phyloP scores from a whole-genome alignment of 31 red algal species.

The Porphyra umbilicalis region DNA sequence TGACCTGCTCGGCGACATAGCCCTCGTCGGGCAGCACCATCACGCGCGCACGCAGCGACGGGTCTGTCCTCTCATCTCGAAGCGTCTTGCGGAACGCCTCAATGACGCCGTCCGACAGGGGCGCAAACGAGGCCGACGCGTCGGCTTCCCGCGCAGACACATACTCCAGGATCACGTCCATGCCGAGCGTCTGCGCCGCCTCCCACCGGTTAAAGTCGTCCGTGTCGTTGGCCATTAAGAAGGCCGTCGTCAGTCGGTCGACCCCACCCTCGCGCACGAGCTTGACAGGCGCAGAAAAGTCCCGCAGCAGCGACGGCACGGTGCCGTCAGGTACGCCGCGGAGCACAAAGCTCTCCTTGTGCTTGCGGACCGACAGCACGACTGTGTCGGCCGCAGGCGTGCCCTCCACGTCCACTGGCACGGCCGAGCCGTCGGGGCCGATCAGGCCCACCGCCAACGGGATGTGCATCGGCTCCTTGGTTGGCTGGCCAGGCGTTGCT shows the following conservation, averaged over 20 bases:
- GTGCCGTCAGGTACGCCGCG: constrained; percentile 60
- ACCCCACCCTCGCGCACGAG: constrained; percentile 44
- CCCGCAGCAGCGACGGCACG: constrained; percentile 61
- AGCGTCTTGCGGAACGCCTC: constrained; percentile 50
- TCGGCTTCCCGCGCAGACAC: constrained; percentile 4
- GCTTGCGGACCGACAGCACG: constrained; percentile 46
- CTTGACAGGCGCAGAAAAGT: constrained; percentile 91
- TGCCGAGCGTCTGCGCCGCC: constrained; percentile 60
- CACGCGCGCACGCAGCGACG: constrained; percentile 57
- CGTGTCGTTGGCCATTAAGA: constrained; percentile 89
- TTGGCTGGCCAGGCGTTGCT: constrained; percentile 52
- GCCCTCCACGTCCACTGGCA: constrained; percentile 65
- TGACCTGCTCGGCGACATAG: constrained; percentile 63
- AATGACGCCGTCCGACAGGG: constrained; percentile 25
- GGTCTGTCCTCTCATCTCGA: constrained; percentile 42
- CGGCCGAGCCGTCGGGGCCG: constrained; percentile 39
- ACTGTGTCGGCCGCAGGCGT: constrained; percentile 14
- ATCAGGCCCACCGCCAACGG: constrained; percentile 86
- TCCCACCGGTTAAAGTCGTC: constrained; percentile 96
- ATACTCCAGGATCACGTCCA: constrained; percentile 49
- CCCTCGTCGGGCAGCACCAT: constrained; percentile 67
- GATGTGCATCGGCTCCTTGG: constrained; percentile 58
- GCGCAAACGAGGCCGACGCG: background rate
- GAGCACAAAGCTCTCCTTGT: constrained; percentile 44
- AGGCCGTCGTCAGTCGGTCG: constrained; percentile 56